Evolutionary conservation across 768 basidiomycete species (phyloP).

Genomic region (Daedaleopsis sinensis): DNA sequence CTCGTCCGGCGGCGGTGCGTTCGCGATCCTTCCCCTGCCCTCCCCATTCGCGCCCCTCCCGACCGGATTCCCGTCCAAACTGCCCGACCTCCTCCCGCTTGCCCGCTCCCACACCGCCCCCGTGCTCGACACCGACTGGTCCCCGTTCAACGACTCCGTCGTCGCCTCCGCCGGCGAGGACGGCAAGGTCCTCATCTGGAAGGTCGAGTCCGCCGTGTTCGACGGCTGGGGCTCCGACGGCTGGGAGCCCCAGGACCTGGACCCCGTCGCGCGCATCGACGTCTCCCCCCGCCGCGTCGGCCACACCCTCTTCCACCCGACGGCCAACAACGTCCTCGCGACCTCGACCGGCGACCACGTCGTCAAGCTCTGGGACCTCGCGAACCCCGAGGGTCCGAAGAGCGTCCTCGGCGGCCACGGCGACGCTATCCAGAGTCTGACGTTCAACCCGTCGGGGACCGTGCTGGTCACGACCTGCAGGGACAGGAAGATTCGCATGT

Average conservation of each 20-base stretch:
- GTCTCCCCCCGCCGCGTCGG: constrained; percentile 88
- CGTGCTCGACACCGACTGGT: constrained; percentile 96
- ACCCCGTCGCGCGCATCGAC: constrained; percentile 81
- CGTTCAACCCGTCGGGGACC: constrained; percentile 82
- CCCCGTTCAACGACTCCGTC: constrained; percentile 88
- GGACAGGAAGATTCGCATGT: constrained; percentile 90
- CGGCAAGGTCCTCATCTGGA: constrained; percentile 92
- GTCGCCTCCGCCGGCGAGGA: constrained; percentile 95
- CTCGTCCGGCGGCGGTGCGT: constrained; percentile 89
- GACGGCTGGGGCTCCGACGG: constrained; percentile 84
- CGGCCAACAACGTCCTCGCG: constrained; percentile 84
- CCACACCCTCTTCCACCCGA: constrained; percentile 93
- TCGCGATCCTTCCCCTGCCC: constrained; percentile 89
- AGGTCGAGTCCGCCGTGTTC: constrained; percentile 67
- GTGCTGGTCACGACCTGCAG: constrained; percentile 87
- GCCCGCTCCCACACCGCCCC: constrained; percentile 84
- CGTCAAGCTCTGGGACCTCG: constrained; percentile 92
- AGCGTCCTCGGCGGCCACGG: constrained; percentile 71
- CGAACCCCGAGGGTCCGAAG: constrained; percentile 65
- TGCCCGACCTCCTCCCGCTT: constrained; percentile 91
- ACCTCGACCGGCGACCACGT: constrained; percentile 83
- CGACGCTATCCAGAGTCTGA: constrained; percentile 85
- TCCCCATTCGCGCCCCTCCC: constrained; percentile 62
- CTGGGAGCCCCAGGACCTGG: constrained; percentile 83
- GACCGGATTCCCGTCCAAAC: constrained; percentile 65